Conservation (phyloP, 2,329 filamentous ascomycete genomes). For the Phyllosticta citribraziliensis region DNA sequence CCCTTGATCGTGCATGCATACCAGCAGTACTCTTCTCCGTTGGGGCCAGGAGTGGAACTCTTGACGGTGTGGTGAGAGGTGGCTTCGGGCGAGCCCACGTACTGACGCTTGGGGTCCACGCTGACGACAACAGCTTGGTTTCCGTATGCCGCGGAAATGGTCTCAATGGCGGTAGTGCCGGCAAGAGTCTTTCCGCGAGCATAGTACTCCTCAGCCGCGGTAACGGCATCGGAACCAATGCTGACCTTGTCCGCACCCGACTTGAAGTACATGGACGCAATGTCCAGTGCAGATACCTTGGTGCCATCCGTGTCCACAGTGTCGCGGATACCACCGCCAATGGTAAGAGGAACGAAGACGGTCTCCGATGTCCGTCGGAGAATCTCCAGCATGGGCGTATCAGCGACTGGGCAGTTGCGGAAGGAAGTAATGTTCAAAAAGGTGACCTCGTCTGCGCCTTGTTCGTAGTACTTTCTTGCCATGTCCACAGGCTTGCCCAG, state of each 20-base stretch:
- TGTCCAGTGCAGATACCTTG: slow-evolving; percentile 77
- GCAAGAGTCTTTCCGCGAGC: slow-evolving; percentile 56
- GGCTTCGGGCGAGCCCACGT: slow-evolving; percentile 58
- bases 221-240: slow-evolving; percentile 89
- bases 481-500: slow-evolving; percentile 95
- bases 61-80: slow-evolving; percentile 67
- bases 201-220: slow-evolving; percentile 87
- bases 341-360: slow-evolving; percentile 91
- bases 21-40: slow-evolving; percentile 79
- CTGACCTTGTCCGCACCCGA: slow-evolving; percentile 95
- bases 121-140: slow-evolving; percentile 95
- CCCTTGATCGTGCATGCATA: slow-evolving; percentile 97
- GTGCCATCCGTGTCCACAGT: slow-evolving; percentile 82
- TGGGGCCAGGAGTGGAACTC: slow-evolving; percentile 60
- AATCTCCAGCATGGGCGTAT: slow-evolving; percentile 93
- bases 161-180: slow-evolving; percentile 86
- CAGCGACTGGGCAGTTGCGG: slow-evolving; percentile 84
- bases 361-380: slow-evolving; percentile 76
- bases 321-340: slow-evolving; percentile 91
- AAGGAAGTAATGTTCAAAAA: slow-evolving; percentile 99
- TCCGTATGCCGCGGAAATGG: slow-evolving; percentile 86
- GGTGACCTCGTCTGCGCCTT: slow-evolving; percentile 92
- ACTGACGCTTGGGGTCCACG: slow-evolving; percentile 86
- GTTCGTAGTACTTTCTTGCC: slow-evolving; percentile 87
- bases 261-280: slow-evolving; percentile 95